phyloP scores from a whole-genome alignment of 139 green algal species.

The Cymbomonas tetramitiformis region DNA sequence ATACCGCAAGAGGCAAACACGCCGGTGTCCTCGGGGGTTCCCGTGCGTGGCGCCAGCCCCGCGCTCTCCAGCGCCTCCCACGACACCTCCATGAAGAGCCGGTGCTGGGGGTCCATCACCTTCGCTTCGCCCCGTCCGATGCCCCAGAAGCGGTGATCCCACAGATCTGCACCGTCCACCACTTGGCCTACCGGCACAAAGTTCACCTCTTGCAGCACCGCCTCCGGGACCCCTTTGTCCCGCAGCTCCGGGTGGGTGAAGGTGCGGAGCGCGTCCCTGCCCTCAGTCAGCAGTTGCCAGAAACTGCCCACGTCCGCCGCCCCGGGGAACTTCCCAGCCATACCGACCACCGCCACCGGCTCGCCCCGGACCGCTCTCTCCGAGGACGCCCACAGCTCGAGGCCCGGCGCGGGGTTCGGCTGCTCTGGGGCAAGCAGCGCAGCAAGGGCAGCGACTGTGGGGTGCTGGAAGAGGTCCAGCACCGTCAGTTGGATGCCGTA shows the following conservation, averaged over 20 bases:
- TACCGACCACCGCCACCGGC: not conserved
- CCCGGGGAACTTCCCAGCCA: not conserved
- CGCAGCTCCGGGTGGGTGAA: not conserved
- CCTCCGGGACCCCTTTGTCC: not conserved
- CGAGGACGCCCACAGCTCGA: not conserved
- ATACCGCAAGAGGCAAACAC: not conserved
- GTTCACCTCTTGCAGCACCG: not conserved
- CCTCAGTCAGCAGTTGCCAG: not conserved
- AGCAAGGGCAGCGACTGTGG: not conserved
- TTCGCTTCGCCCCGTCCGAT: conserved; percentile 6
- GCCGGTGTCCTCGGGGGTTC: not conserved
- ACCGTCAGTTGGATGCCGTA: not conserved
- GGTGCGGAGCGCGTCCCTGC: not conserved
- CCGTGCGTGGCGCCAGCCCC: not conserved
- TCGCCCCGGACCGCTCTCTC: not conserved
- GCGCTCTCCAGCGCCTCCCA: not conserved
- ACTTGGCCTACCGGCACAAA: not conserved
- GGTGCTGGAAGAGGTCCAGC: not conserved
- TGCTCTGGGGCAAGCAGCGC: not conserved
- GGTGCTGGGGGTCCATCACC: conserved; percentile 40
- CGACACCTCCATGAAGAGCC: conserved; percentile 31
- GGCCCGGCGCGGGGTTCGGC: not conserved
- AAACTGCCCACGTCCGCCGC: not conserved
- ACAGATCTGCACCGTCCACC: not conserved
- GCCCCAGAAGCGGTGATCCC: not conserved